Evolutionary conservation across 2,329 filamentous ascomycete genomes (phyloP), one percentile per base, ranked within the genome.

Genomic region (Stylonectria norvegica): DNA sequence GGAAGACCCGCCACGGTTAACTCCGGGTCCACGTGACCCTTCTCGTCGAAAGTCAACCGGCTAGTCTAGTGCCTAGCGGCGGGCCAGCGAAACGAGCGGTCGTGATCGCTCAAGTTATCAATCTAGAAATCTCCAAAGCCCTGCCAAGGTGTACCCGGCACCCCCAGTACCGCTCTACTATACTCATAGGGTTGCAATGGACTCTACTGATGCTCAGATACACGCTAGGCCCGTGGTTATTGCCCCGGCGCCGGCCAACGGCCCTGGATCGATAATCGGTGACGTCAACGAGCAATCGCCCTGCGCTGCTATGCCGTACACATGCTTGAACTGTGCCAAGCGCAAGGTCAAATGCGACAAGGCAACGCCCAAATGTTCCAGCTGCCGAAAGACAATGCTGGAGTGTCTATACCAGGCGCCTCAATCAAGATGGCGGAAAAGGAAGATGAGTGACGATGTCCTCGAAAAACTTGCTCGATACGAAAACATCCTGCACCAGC

Each of bases 341-440:
- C 54, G 57, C 34, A 62, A 62, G 42, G 50, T 62, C 17, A 59
- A 53, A 37, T 62, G 58, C 38, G 53, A 59, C 47, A 60, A 49
- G 32, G n/a, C 34, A 3, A 14, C 35, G 0, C 56, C 56, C 0
- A 38, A 20, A 5, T 61, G 58, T 27, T 53, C 56, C 5, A 50
- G 40, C 16, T 62, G 59, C 30, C 45, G 43, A 27, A 59, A 47
- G 33, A 20, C 25, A 28, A 53, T 61, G 32, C 47, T 66, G 3
- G 51, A 63, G 11, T 73, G 70, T 44, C 19, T 58, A 5, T 73
- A 72, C 30, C 61, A 65, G 41, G 58, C 61, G 14, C 68, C 66
- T 2, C 50, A 52, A 4, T 63, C 66, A 14, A 61, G 66, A 9
- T 60, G 60, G 38, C 57, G 65, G 16, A 71, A 69, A 47, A 56